Evolutionary conservation across 305 asterid species (phyloP).

Genomic region (Solanum hybrid): DNA sequence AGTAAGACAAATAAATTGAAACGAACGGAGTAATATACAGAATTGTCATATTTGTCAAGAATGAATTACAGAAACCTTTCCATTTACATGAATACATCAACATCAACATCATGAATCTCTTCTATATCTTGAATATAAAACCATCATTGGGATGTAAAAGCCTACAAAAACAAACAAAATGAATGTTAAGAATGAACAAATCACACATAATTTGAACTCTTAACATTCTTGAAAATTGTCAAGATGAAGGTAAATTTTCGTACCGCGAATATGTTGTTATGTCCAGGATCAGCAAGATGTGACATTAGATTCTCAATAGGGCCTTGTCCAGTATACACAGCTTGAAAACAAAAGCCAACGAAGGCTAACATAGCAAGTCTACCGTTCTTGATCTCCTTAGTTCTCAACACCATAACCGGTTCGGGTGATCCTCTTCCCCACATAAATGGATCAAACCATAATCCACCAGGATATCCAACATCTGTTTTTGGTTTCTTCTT

Average conservation of each 20-base stretch:
- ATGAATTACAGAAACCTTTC: background rate
- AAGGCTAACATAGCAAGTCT: slow-evolving; percentile 83
- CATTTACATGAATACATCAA: background rate
- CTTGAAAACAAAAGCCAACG: slow-evolving; percentile 76
- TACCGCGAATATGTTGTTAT: slow-evolving; percentile 68
- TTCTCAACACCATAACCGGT: slow-evolving; percentile 75
- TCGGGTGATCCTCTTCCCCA: slow-evolving; percentile 86
- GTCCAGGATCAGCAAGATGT: slow-evolving; percentile 81
- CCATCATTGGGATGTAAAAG: slow-evolving; percentile 38
- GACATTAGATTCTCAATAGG: slow-evolving; percentile 66
- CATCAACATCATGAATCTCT: background rate
- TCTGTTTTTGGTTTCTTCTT: slow-evolving; percentile 56
- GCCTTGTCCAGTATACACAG: slow-evolving; percentile 58
- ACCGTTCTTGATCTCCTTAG: slow-evolving; percentile 82
- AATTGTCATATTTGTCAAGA: background rate
- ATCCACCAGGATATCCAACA: slow-evolving; percentile 83
- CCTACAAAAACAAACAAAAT: slow-evolving; percentile 27
- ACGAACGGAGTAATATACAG: background rate
- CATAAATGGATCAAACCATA: slow-evolving; percentile 71
- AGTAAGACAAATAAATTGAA: background rate
- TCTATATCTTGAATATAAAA: background rate
- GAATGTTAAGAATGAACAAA: background rate
- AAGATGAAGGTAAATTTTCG: background rate
- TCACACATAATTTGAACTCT: background rate
- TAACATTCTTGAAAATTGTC: background rate